Conservation (phyloP, 768 basidiomycete genomes). For the Lactarius hengduanensis region DNA sequence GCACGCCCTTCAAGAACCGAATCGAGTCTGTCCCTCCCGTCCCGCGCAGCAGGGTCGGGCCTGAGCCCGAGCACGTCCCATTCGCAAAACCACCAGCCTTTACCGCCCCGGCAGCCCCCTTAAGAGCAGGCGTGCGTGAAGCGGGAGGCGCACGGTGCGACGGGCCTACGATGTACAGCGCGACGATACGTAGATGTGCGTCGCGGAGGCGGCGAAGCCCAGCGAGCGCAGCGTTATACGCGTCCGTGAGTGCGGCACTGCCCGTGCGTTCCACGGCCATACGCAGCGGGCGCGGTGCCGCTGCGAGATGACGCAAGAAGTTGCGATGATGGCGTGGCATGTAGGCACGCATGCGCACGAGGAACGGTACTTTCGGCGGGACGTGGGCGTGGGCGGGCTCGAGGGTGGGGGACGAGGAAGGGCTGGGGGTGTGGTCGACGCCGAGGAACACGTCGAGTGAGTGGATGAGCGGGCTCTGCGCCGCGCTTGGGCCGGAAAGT, state of each 20-base stretch:
- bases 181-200: constrained; percentile 55
- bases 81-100: not conserved
- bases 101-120: not conserved
- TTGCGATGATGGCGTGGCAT: constrained; percentile 61
- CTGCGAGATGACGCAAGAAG: constrained; percentile 52
- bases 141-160: constrained; percentile 35
- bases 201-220: constrained; percentile 58
- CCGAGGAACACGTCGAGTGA: constrained; percentile 54
- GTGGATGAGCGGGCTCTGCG: constrained; percentile 60
- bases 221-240: constrained; percentile 50
- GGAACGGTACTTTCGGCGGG: constrained; percentile 37
- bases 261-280: constrained; percentile 37
- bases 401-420: constrained; percentile 16
- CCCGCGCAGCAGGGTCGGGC: constrained; percentile 39
- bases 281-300: constrained; percentile 49
- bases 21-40: constrained; percentile 60
- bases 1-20: constrained; percentile 54
- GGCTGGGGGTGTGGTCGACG: constrained; percentile 44
- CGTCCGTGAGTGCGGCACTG: constrained; percentile 33
- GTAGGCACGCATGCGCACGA: constrained; percentile 55
- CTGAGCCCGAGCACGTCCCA: not conserved
- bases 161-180: constrained; percentile 55
- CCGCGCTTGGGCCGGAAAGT: constrained; percentile 58
- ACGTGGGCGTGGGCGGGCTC: not conserved
- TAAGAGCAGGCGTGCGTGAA: not conserved